Percentiles rank a stretch among this genome's conserved stretches.
These are phyloP conservation scores for Salix dunnii DNA, from an alignment of 345 rosid species.

Conservation along the genomic window DNA sequence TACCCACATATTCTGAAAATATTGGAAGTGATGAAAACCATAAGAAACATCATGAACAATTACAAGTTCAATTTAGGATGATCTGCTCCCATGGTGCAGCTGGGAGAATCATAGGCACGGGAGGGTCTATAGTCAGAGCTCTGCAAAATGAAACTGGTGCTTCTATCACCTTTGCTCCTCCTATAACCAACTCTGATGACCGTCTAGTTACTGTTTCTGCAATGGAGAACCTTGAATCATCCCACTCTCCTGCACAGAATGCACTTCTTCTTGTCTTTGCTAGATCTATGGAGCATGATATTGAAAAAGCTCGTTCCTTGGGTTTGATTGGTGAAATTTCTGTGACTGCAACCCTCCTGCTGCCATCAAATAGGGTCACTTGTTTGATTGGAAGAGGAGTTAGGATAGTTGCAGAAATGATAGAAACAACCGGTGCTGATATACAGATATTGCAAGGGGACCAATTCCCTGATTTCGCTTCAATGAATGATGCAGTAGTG, in stretches of 20 bases:
- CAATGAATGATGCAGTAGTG: constrained; percentile 40
- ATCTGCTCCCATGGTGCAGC: constrained; percentile 47
- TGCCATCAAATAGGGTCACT: constrained; percentile 28
- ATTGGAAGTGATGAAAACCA: constrained; percentile 20
- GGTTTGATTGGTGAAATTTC: constrained; percentile 26
- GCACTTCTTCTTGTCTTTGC: constrained; percentile 53
- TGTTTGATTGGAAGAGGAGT: constrained; percentile 28
- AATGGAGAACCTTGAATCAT: constrained; percentile 44
- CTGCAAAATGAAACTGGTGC: constrained; percentile 61
- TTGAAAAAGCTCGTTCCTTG: constrained; percentile 33
- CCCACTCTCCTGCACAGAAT: constrained; percentile 59
- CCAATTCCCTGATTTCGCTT: constrained; percentile 21
- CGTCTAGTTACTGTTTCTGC: constrained; percentile 10
- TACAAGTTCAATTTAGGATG: constrained; percentile 45
- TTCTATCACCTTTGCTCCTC: constrained; percentile 42
- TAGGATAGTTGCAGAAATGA: constrained; percentile 29
- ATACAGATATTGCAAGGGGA: constrained; percentile 38
- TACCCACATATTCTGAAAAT: constrained; percentile 23
- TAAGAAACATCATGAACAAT: constrained; percentile 15
- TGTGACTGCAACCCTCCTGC: constrained; percentile 53
- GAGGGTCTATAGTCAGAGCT: constrained; percentile 50
- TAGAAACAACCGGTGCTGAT: constrained; percentile 33
- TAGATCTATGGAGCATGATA: constrained; percentile 49
- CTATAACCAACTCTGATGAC: not conserved
- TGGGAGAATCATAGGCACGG: constrained; percentile 64